These are phyloP conservation scores for Puccinia hordei DNA, from an alignment of 1,284 basidiomycete species.

Conservation along the genomic window DNA sequence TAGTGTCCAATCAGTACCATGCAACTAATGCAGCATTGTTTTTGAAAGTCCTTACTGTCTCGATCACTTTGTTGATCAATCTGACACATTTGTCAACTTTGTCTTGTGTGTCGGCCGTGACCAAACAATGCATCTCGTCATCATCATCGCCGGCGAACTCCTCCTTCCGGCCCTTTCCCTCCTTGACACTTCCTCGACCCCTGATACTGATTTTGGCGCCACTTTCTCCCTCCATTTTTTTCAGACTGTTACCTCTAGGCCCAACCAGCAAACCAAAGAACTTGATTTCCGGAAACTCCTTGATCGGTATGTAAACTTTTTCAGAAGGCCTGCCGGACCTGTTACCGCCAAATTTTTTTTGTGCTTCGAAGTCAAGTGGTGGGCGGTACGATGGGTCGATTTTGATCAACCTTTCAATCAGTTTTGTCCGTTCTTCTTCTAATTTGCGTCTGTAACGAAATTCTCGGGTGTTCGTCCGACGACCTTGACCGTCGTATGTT, in stretches of 20 bases:
- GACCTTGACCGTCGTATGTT: constrained; percentile 93
- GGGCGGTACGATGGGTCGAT: constrained; percentile 96
- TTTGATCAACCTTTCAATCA: constrained; percentile 94
- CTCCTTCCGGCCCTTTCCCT: constrained; percentile 91
- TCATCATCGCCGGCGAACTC: constrained; percentile 78
- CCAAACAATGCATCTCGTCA: constrained; percentile 97
- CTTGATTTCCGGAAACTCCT: constrained; percentile 99
- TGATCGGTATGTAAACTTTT: constrained; percentile 98
- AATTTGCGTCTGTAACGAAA: constrained; percentile 96
- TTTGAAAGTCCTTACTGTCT: constrained; percentile 72
- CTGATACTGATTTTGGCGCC: constrained; percentile 98
- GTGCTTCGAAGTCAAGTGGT: constrained; percentile 82
- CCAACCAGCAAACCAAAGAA: constrained; percentile 98
- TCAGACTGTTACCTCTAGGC: constrained; percentile 96
- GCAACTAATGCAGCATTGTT: neutral
- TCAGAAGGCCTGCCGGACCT: constrained; percentile 87
- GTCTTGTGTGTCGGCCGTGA: constrained; percentile 87
- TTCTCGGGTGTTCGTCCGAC: constrained; percentile 96
- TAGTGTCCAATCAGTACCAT: neutral
- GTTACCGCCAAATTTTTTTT: constrained; percentile 69
- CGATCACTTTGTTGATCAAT: constrained; percentile 96
- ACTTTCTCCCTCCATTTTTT: constrained; percentile 98
- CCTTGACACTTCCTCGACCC: constrained; percentile 97
- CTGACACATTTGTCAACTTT: constrained; percentile 87
- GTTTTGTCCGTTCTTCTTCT: constrained; percentile 89